Percentiles rank a stretch among this genome's conserved stretches.
Evolutionary conservation across 1,284 basidiomycete species (phyloP).

Genomic region (Papiliotrema nemorosa): DNA sequence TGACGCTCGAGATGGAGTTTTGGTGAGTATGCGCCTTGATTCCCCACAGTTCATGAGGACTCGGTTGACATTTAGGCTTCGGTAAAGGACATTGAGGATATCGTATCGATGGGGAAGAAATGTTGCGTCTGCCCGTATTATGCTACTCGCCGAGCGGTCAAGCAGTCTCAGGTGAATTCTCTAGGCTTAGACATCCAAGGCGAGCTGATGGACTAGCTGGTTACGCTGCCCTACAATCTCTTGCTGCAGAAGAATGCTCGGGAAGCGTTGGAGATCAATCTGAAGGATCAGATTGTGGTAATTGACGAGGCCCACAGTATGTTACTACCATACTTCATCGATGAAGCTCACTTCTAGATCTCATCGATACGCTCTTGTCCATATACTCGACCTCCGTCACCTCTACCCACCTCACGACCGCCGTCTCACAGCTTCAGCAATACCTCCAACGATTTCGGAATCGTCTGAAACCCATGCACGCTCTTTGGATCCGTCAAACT

Average conservation of each 20-base stretch:
- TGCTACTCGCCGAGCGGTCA: conserved; percentile 78
- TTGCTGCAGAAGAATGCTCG: conserved; percentile 79
- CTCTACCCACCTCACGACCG: conserved; percentile 58
- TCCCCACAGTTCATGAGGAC: not conserved
- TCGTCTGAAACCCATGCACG: conserved; percentile 68
- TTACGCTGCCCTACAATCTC: conserved; percentile 91
- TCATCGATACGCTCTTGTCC: conserved; percentile 81
- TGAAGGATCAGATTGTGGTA: conserved; percentile 78
- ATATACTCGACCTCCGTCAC: conserved; percentile 74
- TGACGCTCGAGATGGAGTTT: conserved; percentile 83
- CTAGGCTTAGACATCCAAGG: too few relatives aligned
- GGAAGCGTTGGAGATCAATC: conserved; percentile 78
- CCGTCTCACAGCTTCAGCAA: conserved; percentile 69
- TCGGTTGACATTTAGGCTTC: conserved; percentile 57
- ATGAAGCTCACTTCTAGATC: conserved; percentile 55
- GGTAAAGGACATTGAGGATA: conserved; percentile 92
- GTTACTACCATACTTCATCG: too few relatives aligned
- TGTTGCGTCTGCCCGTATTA: conserved; percentile 87
- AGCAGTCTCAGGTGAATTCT: conserved; percentile 77
- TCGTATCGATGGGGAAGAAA: conserved; percentile 66
- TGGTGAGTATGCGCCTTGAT: conserved; percentile 56
- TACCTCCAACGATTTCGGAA: conserved; percentile 78
- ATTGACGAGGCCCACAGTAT: conserved; percentile 96
- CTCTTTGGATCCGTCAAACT: conserved; percentile 75
- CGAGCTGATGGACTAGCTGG: conserved; percentile 59